Evolutionary conservation across 75 land plant species (phyloP), one percentile per base, ranked within the genome.

Genomic region (Pseudotsuga menziesii): DNA sequence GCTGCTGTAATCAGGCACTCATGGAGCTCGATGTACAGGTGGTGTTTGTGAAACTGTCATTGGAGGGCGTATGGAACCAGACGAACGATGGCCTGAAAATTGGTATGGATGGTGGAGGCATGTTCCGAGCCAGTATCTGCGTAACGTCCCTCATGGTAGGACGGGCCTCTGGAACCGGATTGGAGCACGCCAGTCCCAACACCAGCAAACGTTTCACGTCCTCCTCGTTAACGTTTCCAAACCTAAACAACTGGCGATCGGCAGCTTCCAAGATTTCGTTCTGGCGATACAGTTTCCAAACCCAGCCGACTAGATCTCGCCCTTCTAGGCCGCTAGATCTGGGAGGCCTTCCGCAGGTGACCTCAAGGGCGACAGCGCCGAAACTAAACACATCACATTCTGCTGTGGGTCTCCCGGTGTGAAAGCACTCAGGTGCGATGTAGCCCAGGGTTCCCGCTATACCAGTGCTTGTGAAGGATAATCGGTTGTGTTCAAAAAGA

Each of bases 321-420:
- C 88, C 79, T 3, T 32, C 92, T 36, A 81, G 87, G 12, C 3
- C n/a, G 70, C 3, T 57, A 22, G 72, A 54, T 17, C 23, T 12
- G 3, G 93, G 84, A 73, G 83, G 78, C 27, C 90, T 57, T 16
- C 90, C 90, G 61, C 80, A 75, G 26, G 88, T 75, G 32, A 88
- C 63, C 57, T 88, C 90, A 4, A 88, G 74, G 19, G 76, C 80
- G 12, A 88, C 88, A 2, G 82, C 76, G 8, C 90, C 90, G 36
- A 88, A 88, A 61, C 85, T 83, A 61, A 82, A 85, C 22, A 88
- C 90, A 57, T 88, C 90, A 2, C 83, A 82, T 55, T 88, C 84
- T 9, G 75, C 80, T 5, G 82, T 88, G 57, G 82, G 75, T 56
- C 80, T 83, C 26, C 88, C 90, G 0, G 78, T 78, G 19, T 66